phyloP scores from a whole-genome alignment of 352 stramenopile species.

The Phytophthora sojae region DNA sequence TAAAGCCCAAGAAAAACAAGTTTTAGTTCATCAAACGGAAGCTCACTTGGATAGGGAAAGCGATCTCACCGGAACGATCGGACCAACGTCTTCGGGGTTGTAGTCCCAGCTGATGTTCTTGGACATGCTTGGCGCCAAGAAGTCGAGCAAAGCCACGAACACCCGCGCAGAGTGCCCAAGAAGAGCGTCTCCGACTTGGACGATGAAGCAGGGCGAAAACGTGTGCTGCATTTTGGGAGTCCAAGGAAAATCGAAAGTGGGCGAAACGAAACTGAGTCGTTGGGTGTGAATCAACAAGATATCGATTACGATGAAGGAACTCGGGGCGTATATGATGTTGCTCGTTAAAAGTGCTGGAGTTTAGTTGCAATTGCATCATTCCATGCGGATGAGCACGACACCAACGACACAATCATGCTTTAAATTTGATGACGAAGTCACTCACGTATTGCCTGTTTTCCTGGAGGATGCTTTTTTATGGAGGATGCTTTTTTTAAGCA shows the following conservation, averaged over 20 bases:
- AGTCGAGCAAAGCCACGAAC: constrained; percentile 8
- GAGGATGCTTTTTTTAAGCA: too few species aligned
- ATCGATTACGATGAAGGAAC: constrained; percentile 8
- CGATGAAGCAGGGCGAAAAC: background rate
- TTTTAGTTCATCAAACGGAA: background rate
- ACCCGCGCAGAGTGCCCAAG: constrained; percentile 15
- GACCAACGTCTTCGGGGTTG: constrained; percentile 12
- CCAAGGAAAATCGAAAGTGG: constrained; percentile 8
- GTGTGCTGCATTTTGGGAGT: background rate
- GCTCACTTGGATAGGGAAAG: background rate
- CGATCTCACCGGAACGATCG: constrained; percentile 46
- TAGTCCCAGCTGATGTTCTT: constrained; percentile 33
- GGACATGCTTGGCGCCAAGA: constrained; percentile 13
- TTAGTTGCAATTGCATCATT: too few species aligned
- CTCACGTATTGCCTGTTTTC: too few species aligned
- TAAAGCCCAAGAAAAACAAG: constrained; percentile 37
- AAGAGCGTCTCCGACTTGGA: constrained; percentile 21
- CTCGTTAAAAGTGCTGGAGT: too few species aligned
- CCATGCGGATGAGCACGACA: too few species aligned
- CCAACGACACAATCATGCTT: too few species aligned
- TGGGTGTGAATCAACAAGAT: constrained; percentile 15
- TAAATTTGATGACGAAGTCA: too few species aligned
- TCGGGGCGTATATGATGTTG: too few species aligned
- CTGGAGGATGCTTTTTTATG: too few species aligned
- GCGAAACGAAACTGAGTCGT: background rate